Conservation (phyloP, 257 asterid species). For the Nyctanthes arbortristis region DNA sequence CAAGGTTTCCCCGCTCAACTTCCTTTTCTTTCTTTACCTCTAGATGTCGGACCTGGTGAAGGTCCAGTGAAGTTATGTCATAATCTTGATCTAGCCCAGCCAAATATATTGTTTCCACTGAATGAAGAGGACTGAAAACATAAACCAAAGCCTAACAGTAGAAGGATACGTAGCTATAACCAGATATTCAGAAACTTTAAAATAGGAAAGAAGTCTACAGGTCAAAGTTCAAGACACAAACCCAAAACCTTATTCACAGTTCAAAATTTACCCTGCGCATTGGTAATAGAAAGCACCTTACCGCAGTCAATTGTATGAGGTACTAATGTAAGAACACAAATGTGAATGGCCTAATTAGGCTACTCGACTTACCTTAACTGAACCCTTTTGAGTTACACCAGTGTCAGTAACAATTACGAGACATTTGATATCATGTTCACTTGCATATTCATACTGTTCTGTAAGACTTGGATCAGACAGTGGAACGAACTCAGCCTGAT, state of each 20-base stretch:
- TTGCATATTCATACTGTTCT: constrained; percentile 96
- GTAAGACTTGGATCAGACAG: constrained; percentile 86
- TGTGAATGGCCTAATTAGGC: constrained; percentile 11
- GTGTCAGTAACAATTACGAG: constrained; percentile 81
- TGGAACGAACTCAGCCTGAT: constrained; percentile 91
- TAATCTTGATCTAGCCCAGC: not conserved
- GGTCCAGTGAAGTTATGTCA: constrained; percentile 22
- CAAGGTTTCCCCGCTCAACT: constrained; percentile 64
- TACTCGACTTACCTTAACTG: constrained; percentile 67
- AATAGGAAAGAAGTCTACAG: not conserved
- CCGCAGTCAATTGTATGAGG: not conserved
- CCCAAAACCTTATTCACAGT: no score
- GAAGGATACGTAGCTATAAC: no score
- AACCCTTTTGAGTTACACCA: constrained; percentile 74
- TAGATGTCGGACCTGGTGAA: constrained; percentile 83
- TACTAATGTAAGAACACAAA: constrained; percentile 7
- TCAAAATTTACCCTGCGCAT: no score
- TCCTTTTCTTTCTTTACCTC: constrained; percentile 90
- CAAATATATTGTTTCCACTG: no score
- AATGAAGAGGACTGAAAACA: not conserved
- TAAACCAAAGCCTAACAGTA: not conserved
- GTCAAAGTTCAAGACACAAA: not conserved
- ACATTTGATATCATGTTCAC: constrained; percentile 87
- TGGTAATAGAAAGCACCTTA: constrained; percentile 8
- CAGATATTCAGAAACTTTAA: not conserved